Evolutionary conservation across 2,329 filamentous ascomycete genomes (phyloP), one percentile per base, ranked within the genome.

Genomic region (Fusarium azukiicola): DNA sequence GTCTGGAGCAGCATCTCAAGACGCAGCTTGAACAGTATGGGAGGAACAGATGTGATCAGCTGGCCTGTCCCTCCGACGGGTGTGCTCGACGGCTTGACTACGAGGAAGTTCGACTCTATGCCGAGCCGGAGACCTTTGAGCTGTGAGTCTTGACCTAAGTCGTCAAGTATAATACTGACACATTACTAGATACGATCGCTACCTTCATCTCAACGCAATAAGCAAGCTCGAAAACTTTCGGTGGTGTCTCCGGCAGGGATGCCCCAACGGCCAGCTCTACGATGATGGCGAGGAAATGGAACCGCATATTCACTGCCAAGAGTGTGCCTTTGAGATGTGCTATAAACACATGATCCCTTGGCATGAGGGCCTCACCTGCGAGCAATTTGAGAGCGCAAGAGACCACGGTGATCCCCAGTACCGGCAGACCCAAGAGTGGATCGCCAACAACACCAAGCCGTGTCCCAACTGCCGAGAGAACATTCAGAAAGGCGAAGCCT

Each of bases 251-350:
- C 42, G 72, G 5, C 54, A 67, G 2, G 63, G 63, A 2, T 76
- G 74, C 14, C 63, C 67, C 7, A 74, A 56, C 40, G 74, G 72
- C 3, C 74, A 76, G 12, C 63, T 76, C 36, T 68, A 74, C 63
- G 72, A 74, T 10, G 40, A 67, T 17, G 63, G 36, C 3, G 63
- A 68, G 11, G 19, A 61, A 4, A 58, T 44, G 11, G 52, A 76
- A 4, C 64, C 64, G 36, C 72, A 61, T 16, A 63, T 74, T 27
- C 42, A n/a, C 44, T 76, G 74, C 19, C 52, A 67, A 11, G 72
- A 72, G 17, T 76, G 74, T 38, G 70, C 44, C 2, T 72, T 72
- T 32, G 74, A 72, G 3, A 64, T 76, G 74, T 76, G 74, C 21
- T 73, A 71, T 12, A 50, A 38, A 4, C 74, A 76, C 67, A 69